Evolutionary conservation across 352 stramenopile species (phyloP).

Genomic region (Globisporangium mamillatum): DNA sequence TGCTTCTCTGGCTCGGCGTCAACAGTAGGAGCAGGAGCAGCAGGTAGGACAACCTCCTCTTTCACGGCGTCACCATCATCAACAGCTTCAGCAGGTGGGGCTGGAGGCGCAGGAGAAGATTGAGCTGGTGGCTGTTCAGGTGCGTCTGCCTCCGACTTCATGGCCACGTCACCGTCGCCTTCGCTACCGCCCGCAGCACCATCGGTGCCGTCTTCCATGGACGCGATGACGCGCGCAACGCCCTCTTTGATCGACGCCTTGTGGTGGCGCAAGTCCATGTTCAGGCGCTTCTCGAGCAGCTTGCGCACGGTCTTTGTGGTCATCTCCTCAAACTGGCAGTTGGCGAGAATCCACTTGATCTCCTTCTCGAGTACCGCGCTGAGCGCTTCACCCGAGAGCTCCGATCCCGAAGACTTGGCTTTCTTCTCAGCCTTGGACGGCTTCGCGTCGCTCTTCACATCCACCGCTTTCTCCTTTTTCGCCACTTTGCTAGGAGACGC

Average conservation of each 20-base stretch:
- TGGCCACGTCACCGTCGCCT: conserved; percentile 13
- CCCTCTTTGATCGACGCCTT: conserved; percentile 76
- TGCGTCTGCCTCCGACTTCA: conserved; percentile 9
- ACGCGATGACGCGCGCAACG: conserved; percentile 69
- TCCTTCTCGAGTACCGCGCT: conserved; percentile 66
- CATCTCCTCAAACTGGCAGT: conserved; percentile 80
- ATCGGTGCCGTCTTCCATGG: conserved; percentile 58
- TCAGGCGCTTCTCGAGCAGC: conserved; percentile 61
- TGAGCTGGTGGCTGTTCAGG: background rate
- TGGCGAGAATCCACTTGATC: conserved; percentile 76
- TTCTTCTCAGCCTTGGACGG: conserved; percentile 5
- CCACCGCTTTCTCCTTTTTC: conserved; percentile 34
- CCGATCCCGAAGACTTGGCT: conserved; percentile 5
- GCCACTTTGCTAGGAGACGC: conserved; percentile 33
- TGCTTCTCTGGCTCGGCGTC: background rate
- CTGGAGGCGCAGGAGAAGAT: background rate
- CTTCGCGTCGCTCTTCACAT: conserved; percentile 34
- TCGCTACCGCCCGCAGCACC: background rate
- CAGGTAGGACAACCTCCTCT: background rate
- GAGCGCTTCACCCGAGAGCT: conserved; percentile 41
- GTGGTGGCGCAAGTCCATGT: conserved; percentile 70
- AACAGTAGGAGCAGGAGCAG: background rate
- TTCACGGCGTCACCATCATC: background rate
- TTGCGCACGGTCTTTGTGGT: conserved; percentile 82
- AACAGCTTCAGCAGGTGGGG: background rate